phyloP scores from a whole-genome alignment of 805 yeast genomes.

The Scheffersomyces amazonensis region DNA sequence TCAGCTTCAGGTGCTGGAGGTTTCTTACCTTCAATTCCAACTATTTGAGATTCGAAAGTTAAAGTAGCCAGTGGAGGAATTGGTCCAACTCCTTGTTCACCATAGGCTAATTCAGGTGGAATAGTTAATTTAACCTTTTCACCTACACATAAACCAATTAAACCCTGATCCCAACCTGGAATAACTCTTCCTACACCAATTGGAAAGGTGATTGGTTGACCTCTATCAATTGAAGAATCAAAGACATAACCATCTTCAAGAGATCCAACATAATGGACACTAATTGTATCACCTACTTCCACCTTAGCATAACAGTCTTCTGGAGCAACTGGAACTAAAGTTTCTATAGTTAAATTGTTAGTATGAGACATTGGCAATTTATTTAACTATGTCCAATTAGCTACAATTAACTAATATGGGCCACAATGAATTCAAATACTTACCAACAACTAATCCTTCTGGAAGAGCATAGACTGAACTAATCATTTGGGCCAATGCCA shows the following conservation, averaged over 20 bases:
- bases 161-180: conserved; percentile 88
- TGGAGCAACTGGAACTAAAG: conserved; percentile 43
- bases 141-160: conserved; percentile 76
- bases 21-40: conserved; percentile 43
- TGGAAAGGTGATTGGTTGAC: conserved; percentile 65
- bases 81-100: conserved; percentile 70
- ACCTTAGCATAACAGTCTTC: conserved; percentile 58
- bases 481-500: conserved; percentile 4
- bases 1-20: conserved; percentile 4
- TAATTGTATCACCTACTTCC: conserved; percentile 60
- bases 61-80: conserved; percentile 78
- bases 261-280: conserved; percentile 78
- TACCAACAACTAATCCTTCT: conserved; percentile 24
- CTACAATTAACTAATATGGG: no score
- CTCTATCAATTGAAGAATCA: conserved; percentile 68
- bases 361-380: conserved; percentile 1
- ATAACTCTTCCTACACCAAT: conserved; percentile 82
- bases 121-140: conserved; percentile 77
- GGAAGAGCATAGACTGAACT: conserved; percentile 8
- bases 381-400: no score
- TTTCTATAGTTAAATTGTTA: conserved; percentile 6
- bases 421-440: conserved; percentile 8
- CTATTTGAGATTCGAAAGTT: conserved; percentile 61
- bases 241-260: conserved; percentile 67
- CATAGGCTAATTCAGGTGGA: conserved; percentile 79